phyloP scores from a whole-genome alignment of 2,329 filamentous ascomycete genomes.

The Pseudocercospora musae region DNA sequence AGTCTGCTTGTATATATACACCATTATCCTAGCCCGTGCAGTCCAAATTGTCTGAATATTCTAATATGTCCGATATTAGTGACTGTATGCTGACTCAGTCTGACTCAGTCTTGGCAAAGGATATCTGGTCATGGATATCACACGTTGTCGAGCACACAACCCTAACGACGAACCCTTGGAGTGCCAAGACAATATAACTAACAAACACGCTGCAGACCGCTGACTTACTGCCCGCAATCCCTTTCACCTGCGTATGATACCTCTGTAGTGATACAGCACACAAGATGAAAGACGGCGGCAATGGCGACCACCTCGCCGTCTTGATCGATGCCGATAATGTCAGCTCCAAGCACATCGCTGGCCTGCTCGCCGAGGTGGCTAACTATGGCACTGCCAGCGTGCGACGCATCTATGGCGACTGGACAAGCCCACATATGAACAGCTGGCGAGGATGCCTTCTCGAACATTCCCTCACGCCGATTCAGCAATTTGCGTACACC shows the following conservation, averaged over 20 bases:
- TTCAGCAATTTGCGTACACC: constrained; percentile 35
- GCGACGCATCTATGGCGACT: constrained; percentile 34
- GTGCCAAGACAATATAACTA: background rate
- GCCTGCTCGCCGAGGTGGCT: constrained; percentile 33
- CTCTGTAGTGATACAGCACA: background rate
- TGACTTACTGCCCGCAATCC: no score
- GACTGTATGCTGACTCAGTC: no score
- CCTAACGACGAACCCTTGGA: no score
- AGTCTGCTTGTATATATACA: no score
- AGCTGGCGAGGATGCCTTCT: constrained; percentile 29
- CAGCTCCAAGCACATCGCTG: constrained; percentile 6
- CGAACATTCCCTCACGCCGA: constrained; percentile 28
- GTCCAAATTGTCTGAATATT: no score
- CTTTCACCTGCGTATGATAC: no score
- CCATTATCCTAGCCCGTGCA: no score
- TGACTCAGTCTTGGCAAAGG: no score
- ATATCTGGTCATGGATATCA: no score
- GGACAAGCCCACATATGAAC: constrained; percentile 26
- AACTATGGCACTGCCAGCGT: constrained; percentile 35
- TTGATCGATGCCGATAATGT: background rate
- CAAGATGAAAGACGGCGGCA: background rate
- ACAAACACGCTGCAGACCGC: background rate
- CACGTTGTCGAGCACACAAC: no score
- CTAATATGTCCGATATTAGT: no score
- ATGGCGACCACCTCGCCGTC: background rate